phyloP scores from a whole-genome alignment of 2,329 filamentous ascomycete species.

The Neonectria magnoliae region DNA sequence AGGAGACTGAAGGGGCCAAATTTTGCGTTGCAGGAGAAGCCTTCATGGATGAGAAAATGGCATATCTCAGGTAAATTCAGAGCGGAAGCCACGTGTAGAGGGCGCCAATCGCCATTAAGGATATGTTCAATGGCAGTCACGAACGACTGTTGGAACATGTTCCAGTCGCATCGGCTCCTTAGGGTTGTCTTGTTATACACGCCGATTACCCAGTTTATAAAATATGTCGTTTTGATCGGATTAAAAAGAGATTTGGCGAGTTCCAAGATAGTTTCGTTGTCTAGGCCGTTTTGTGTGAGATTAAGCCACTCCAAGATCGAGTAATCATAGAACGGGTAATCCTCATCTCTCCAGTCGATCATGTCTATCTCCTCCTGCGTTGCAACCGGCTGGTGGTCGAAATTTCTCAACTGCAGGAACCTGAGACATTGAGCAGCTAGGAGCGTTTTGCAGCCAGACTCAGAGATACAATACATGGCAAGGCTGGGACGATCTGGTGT shows the following conservation, averaged over 20 bases:
- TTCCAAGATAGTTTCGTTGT: rapidly evolving
- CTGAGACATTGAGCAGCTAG: slow-evolving; percentile 14
- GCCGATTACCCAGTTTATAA: slow-evolving; percentile 12
- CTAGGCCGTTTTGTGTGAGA: not conserved
- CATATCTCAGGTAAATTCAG: slow-evolving; percentile 24
- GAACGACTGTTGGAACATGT: not conserved
- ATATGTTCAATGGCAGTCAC: not conserved
- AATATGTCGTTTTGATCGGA: not conserved
- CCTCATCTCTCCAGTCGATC: not conserved
- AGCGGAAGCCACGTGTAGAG: slow-evolving; percentile 24
- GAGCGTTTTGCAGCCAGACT: rapidly evolving
- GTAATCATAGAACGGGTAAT: slow-evolving; percentile 14
- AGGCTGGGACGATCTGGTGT: not conserved
- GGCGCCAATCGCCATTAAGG: not conserved
- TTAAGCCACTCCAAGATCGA: slow-evolving; percentile 5
- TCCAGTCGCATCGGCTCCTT: no score
- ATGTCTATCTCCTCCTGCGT: rapidly evolving
- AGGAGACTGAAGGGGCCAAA: not conserved
- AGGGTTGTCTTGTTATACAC: not conserved
- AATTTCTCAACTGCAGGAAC: slow-evolving; percentile 24
- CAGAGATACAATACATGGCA: not conserved
- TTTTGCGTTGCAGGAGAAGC: not conserved
- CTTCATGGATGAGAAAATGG: not conserved
- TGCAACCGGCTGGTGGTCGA: not conserved
- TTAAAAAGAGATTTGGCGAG: slow-evolving; percentile 8